phyloP scores from a whole-genome alignment of 2,329 filamentous ascomycete genomes.

The Clonostachys byssicola region DNA sequence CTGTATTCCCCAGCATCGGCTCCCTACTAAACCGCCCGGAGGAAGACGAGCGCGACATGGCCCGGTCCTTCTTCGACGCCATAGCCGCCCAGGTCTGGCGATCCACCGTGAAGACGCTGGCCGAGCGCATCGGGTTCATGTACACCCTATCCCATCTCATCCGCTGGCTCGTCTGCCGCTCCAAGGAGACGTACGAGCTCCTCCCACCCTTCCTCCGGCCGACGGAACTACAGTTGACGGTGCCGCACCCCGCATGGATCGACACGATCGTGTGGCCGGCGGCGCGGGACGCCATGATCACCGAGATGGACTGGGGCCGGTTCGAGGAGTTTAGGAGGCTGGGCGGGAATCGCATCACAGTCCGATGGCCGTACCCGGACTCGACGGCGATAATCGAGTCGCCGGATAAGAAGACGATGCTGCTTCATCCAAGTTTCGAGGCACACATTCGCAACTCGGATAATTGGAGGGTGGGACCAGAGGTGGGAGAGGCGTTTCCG shows the following conservation, averaged over 20 bases:
- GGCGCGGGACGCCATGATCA: conserved; percentile 10
- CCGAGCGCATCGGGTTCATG: conserved; percentile 11
- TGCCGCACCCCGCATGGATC: conserved; percentile 16
- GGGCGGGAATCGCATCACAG: too few species aligned
- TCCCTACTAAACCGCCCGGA: conserved; percentile 12
- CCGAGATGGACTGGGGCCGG: conserved; percentile 3
- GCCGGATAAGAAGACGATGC: too few species aligned
- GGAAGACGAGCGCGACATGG: not conserved
- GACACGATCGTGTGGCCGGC: conserved; percentile 13
- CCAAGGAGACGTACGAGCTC: conserved; percentile 12
- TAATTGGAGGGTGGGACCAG: too few species aligned
- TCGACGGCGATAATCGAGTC: too few species aligned
- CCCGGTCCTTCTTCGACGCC: conserved; percentile 4
- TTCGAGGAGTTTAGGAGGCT: not conserved
- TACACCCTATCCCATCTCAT: conserved; percentile 7
- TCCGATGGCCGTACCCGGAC: too few species aligned
- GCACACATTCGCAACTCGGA: too few species aligned
- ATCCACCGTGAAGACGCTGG: conserved; percentile 3
- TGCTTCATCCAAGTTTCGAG: too few species aligned
- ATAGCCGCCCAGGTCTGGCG: conserved; percentile 8
- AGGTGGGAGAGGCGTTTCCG: too few species aligned
- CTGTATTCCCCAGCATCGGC: conserved; percentile 13
- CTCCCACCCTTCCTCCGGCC: conserved; percentile 13
- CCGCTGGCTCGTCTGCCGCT: conserved; percentile 13
- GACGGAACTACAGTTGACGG: conserved; percentile 12